A percentile compares a stretch with the other conserved stretches of the same genome.
Evolutionary conservation across 2,329 filamentous ascomycete genomes (phyloP).

Genomic region (Botrytis medusae): DNA sequence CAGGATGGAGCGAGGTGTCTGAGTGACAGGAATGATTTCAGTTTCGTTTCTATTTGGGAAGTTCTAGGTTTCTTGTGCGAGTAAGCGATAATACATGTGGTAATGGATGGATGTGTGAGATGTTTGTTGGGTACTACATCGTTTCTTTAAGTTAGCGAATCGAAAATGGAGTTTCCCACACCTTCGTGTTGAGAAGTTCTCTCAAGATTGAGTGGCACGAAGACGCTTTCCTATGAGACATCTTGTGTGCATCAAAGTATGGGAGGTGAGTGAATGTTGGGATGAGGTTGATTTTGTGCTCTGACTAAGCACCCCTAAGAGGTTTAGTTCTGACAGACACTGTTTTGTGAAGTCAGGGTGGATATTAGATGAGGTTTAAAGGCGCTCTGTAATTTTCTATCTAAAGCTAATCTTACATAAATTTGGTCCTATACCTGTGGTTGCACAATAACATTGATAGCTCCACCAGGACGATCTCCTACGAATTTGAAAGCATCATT

Average conservation of each 20-base stretch:
- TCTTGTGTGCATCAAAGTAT: neutral
- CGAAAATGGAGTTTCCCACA: neutral
- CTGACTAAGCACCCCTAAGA: neutral
- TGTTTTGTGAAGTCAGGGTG: neutral
- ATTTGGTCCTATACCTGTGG: neutral
- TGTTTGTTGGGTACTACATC: neutral
- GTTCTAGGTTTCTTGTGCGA: neutral
- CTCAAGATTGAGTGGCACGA: neutral
- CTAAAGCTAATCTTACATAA: neutral
- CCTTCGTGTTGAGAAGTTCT: neutral
- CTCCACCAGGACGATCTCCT: neutral
- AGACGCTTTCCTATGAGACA: neutral
- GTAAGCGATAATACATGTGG: neutral
- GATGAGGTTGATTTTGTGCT: neutral
- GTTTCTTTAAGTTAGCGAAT: neutral
- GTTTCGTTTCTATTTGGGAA: neutral
- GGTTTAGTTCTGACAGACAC: neutral
- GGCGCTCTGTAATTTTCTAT: neutral
- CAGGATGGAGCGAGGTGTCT: neutral
- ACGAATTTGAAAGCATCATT: neutral
- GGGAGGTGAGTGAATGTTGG: neutral
- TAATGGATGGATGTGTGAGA: no score
- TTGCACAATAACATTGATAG: neutral
- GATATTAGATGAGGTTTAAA: no score
- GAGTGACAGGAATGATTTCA: neutral